phyloP scores from a whole-genome alignment of 495 filamentous ascomycete species.

The Talaromyces ruber region DNA sequence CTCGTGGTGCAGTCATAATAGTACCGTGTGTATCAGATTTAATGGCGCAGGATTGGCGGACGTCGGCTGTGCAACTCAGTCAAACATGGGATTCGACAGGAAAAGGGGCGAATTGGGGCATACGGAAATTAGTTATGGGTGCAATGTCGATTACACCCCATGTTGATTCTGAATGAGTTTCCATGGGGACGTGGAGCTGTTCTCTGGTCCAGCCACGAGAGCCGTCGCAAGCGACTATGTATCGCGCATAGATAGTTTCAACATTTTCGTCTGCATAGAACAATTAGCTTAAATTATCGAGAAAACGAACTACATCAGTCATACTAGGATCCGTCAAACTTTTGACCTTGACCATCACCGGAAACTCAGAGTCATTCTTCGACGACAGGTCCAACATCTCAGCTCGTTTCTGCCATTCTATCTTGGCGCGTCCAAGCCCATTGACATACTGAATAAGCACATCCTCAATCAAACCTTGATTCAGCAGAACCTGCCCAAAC shows the following conservation, averaged over 20 bases:
- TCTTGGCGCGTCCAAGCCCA: background rate
- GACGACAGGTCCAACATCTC: background rate
- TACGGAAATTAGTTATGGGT: constrained; percentile 42
- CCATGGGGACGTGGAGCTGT: constrained; percentile 43
- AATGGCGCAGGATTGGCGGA: constrained; percentile 53
- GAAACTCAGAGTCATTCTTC: background rate
- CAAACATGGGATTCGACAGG: background rate
- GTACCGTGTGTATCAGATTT: constrained; percentile 48
- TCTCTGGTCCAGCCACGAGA: constrained; percentile 51
- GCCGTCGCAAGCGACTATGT: constrained; percentile 56
- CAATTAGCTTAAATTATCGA: background rate
- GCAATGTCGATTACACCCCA: constrained; percentile 53
- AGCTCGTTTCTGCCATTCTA: constrained; percentile 3
- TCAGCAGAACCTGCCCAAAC: constrained; percentile 10
- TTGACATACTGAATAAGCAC: constrained; percentile 7
- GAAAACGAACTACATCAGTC: background rate
- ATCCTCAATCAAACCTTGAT: constrained; percentile 13
- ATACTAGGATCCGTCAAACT: background rate
- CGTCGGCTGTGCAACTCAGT: constrained; percentile 34
- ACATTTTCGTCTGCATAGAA: constrained; percentile 34
- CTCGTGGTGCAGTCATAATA: constrained; percentile 59
- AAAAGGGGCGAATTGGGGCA: constrained; percentile 9
- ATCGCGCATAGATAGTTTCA: constrained; percentile 49
- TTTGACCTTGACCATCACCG: constrained; percentile 5
- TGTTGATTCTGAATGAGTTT: constrained; percentile 50